A percentile compares a stretch with the other conserved stretches of the same genome.
Evolutionary conservation across 148 eudicot genomes (phyloP).

Genomic region (Diospyros lotus): DNA sequence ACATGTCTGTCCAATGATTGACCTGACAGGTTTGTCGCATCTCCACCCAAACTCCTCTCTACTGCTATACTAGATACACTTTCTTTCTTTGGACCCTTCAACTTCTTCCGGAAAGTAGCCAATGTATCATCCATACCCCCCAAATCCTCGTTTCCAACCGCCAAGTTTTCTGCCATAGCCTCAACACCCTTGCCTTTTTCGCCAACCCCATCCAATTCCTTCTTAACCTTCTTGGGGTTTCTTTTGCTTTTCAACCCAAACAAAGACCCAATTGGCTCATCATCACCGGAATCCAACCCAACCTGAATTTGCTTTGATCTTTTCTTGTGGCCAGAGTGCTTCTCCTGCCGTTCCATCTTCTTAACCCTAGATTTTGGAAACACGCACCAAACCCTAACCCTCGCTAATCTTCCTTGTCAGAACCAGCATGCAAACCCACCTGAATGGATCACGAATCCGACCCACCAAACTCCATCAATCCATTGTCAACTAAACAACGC

Average conservation of each 20-base stretch:
- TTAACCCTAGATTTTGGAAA: conserved; percentile 20
- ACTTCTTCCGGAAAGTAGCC: conserved; percentile 82
- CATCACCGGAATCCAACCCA: conserved; percentile 62
- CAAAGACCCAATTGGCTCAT: conserved; percentile 77
- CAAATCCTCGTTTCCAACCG: conserved; percentile 37
- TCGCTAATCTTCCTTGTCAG: conserved; percentile 21
- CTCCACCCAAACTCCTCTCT: conserved; percentile 20
- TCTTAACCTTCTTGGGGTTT: conserved; percentile 51
- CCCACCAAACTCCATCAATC: conserved; percentile 15
- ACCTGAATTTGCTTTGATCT: conserved; percentile 38
- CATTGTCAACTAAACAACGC: not conserved
- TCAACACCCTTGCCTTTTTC: conserved; percentile 31
- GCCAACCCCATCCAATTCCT: conserved; percentile 28
- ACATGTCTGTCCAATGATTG: conserved; percentile 21
- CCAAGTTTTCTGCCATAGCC: conserved; percentile 24
- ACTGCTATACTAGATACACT: conserved; percentile 22
- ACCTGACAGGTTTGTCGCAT: conserved; percentile 22
- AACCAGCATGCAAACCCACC: conserved; percentile 5
- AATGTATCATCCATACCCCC: conserved; percentile 91
- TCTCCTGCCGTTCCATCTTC: conserved; percentile 65
- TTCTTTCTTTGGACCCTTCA: conserved; percentile 81
- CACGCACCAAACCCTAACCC: conserved; percentile 28
- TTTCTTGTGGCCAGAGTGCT: conserved; percentile 47
- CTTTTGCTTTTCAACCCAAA: conserved; percentile 60
- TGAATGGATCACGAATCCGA: conserved; percentile 3